Base-by-base conservation (phyloP, 2,329 filamentous ascomycete genomes). In the Septoria petroselini region DNA sequence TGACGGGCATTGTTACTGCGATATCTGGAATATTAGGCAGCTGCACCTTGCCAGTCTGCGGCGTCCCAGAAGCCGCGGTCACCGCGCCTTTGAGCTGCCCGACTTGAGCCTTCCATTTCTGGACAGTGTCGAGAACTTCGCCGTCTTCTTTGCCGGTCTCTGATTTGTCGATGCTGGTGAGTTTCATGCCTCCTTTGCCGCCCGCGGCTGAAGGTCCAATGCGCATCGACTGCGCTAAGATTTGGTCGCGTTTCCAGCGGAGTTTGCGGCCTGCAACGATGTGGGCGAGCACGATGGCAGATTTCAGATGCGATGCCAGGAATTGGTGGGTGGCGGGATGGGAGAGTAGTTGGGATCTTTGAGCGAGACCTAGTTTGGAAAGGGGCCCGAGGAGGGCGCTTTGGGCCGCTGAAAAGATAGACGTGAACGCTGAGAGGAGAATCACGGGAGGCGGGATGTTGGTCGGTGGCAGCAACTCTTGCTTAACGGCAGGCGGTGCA, bases 371-470 rank as follows among this genome's bases (percentile, higher is more conserved):
- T 4, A 67, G 54, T 25, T 60, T 58, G 29, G 80, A 76, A 45
- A 86, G 76, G 2, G 82, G 80, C 58, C 81, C 81, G 67, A 88
- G 84, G 1, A 91, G 75, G 17, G 76, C 74, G 14, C 77, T 71
- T 54, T 84, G 80, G 3, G 84, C 83, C 21, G 84, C 74, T 15
- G 79, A 75, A 53, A 95, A 81, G 4, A 94, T 72, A 6, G 80
- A 74, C 0, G 88, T 82, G 58, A 95, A 89, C 6, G 89, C 69
- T 7, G 86, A 83, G 17, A 97, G 76, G 11, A 97, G 75, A 15
- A 95, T 78, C 1, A 88, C 88, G 1, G 91, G 91, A 3, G 91
- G 91, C 7, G 91, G 91, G 6, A 96, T 83, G 63, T 95, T 96
- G 14, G 83, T 88, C 4, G 90, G 90, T 4, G 88, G 86, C 18